Evolutionary conservation across 495 filamentous ascomycete species (phyloP).

Genomic region (Extremus antarcticus): DNA sequence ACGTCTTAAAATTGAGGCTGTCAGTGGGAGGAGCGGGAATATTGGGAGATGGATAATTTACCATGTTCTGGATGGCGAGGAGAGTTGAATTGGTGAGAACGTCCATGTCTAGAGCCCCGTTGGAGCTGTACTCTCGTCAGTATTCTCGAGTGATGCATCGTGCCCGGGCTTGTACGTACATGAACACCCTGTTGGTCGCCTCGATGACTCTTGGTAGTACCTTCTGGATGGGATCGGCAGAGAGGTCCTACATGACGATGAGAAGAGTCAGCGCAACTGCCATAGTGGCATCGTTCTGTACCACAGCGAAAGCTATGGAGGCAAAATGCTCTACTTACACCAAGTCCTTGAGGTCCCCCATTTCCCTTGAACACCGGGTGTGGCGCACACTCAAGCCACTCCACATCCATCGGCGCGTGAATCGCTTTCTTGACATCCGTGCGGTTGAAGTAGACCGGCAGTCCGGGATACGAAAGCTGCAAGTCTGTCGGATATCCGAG

Average conservation of each 20-base stretch:
- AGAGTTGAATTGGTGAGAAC: constrained; percentile 52
- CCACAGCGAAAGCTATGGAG: too few relatives aligned
- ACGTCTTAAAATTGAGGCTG: constrained; percentile 43
- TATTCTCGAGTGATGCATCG: too few relatives aligned
- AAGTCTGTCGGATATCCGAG: constrained; percentile 2
- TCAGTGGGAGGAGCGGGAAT: too few relatives aligned
- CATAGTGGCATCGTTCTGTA: too few relatives aligned
- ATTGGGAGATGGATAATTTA: too few relatives aligned
- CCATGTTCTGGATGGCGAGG: constrained; percentile 12
- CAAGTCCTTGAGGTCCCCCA: background rate
- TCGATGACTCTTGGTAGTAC: constrained; percentile 38
- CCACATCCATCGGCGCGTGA: constrained; percentile 43
- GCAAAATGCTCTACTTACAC: background rate
- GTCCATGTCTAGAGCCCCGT: constrained; percentile 52
- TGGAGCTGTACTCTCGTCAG: too few relatives aligned
- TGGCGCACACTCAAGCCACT: constrained; percentile 48
- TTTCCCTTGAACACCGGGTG: constrained; percentile 8
- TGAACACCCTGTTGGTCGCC: constrained; percentile 50
- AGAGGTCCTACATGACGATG: constrained; percentile 10
- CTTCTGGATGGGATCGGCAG: constrained; percentile 24
- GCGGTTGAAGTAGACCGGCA: constrained; percentile 59
- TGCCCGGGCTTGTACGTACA: too few relatives aligned
- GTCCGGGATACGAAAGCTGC: background rate
- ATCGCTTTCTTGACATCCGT: constrained; percentile 63
- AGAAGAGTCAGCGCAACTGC: too few relatives aligned